Evolutionary conservation across 2,329 filamentous ascomycete species (phyloP), one percentile per base, ranked within the genome.

Genomic region (Talaromyces sp.): DNA sequence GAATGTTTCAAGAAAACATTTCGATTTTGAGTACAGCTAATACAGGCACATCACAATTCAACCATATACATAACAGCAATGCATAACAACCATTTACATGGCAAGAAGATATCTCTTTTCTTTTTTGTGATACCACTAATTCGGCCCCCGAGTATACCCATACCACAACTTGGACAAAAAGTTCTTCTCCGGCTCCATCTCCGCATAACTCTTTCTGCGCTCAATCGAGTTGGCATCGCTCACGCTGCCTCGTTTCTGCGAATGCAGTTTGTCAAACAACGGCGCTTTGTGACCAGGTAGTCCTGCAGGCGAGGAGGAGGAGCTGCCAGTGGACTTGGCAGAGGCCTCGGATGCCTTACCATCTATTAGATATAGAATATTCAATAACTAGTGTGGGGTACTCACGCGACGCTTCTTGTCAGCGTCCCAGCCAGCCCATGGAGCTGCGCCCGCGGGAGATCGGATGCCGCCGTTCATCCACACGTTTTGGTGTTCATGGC

Each of bases 151-250:
- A 58, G 69, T 74, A 67, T 75, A 75, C n/a, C 66, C 71, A 63
- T 77, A 65, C 77, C 77, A 79, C 73, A 72, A 70, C 61, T 70
- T 71, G 2, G 69, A 68, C 38, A 78, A 69, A 54, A 77, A 69
- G 0, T 77, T 76, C 0, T 68, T 59, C 51, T 70, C 66, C 29
- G 70, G 65, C 9, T 72, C 68, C 57, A 69, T 67, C 70, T 80
- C 77, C n/a, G 81, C 79, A 56, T 71, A 72, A 68, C 76, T 81
- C 62, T 75, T 79, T 24, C 72, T 67, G 35, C 77, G 68, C 52
- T 79, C 69, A 2, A 69, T 71, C 7, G 68, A 19, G 2, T 7
- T 24, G 6, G 56, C 55, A 12, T 58, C 56, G 7, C 54, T 53
- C 27, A 54, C 9, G 53, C 60, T 62, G 43, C 53, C 53, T 56